A percentile compares a stretch with the other conserved stretches of the same genome.
These are phyloP conservation scores for Leishmania guyanensis DNA, from an alignment of 208 protist genomes.

Conservation along the genomic window DNA sequence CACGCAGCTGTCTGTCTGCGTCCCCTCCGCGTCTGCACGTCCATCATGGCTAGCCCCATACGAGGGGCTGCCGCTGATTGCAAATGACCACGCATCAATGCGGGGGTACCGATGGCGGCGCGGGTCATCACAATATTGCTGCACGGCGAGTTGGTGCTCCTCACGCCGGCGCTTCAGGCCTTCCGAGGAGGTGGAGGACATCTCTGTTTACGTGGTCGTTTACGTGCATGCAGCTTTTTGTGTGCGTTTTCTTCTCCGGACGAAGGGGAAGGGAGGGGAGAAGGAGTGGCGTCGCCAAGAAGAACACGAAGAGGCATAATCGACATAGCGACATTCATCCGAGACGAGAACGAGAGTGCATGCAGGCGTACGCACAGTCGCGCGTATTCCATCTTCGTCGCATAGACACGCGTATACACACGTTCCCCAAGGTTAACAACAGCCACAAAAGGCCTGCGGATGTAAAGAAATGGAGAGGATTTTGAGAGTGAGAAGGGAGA, in stretches of 20 bases:
- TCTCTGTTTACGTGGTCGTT: neutral
- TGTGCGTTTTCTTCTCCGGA: neutral
- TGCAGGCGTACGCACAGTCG: neutral
- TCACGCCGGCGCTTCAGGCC: constrained; percentile 26
- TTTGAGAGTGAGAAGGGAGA: neutral
- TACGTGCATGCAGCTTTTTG: neutral
- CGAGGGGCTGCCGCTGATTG: neutral
- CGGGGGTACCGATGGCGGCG: constrained; percentile 3
- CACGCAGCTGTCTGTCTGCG: neutral
- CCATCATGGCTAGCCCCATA: neutral
- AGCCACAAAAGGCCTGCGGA: neutral
- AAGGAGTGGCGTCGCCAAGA: neutral
- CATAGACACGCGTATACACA: neutral
- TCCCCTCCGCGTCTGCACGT: neutral
- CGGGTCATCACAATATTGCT: constrained; percentile 7
- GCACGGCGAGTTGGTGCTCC: constrained; percentile 26
- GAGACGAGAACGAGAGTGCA: neutral
- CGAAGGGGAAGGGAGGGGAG: neutral
- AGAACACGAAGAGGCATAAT: neutral
- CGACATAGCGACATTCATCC: neutral
- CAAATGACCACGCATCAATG: neutral
- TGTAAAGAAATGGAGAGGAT: neutral
- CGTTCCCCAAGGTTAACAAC: neutral
- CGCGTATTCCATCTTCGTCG: neutral
- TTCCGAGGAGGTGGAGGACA: constrained; percentile 2